Evolutionary conservation across 371 early-diverging fungal genomes (phyloP).

Genomic region (Batkoa obscura): DNA sequence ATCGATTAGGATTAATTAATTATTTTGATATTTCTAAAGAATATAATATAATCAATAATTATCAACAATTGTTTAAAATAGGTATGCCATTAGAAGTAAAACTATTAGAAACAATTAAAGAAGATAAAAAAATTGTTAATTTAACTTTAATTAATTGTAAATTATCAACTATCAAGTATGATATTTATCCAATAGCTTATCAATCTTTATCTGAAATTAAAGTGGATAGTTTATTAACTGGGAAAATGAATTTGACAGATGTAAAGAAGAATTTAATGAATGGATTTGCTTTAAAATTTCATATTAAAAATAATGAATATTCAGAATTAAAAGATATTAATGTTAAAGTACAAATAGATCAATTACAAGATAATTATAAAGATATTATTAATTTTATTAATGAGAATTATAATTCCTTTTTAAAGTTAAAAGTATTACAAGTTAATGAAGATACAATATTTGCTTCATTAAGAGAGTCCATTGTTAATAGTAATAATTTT

Average conservation of each 20-base stretch:
- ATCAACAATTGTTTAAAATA: conserved; percentile 21
- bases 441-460: no score
- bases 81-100: conserved; percentile 35
- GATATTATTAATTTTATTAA: no score
- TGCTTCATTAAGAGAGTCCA: no score
- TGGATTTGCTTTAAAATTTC: no score
- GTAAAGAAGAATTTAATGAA: no score
- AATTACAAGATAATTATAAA: no score
- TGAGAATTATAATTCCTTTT: no score
- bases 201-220: conserved; percentile 22
- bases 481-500: no score
- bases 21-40: conserved; percentile 25
- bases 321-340: no score
- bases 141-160: conserved; percentile 20
- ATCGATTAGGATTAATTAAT: conserved; percentile 22
- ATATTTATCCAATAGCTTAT: conserved; percentile 12
- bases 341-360: no score
- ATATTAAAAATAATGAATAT: no score
- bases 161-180: conserved; percentile 25
- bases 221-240: conserved; percentile 17
- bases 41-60: conserved; percentile 18
- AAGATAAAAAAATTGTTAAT: conserved; percentile 16
- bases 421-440: no score
- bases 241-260: not conserved
- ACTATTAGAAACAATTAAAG: conserved; percentile 22